These are phyloP conservation scores for Reutealis trisperma DNA, from an alignment of 345 rosid species.

Conservation along the genomic window DNA sequence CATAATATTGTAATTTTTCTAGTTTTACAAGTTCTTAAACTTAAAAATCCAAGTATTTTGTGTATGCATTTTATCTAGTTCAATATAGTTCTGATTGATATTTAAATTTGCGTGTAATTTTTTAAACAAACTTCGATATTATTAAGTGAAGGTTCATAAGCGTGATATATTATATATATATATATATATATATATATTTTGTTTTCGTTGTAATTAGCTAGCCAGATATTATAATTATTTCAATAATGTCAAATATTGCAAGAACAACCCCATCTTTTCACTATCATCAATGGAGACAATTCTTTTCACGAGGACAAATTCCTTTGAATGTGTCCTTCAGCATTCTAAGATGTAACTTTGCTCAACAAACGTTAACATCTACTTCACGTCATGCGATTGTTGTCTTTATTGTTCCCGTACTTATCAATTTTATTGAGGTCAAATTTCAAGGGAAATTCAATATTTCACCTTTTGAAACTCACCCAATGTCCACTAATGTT, in stretches of 20 bases:
- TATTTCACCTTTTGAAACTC: conserved; percentile 7
- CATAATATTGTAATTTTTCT: no score
- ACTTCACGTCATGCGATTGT: conserved; percentile 1
- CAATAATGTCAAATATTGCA: background rate
- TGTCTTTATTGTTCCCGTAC: background rate
- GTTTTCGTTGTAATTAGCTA: no score
- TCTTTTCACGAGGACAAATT: background rate
- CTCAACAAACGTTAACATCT: background rate
- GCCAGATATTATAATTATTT: background rate
- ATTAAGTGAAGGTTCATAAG: no score
- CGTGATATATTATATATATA: no score
- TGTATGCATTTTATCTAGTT: no score
- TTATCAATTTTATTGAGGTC: background rate
- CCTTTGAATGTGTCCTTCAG: background rate
- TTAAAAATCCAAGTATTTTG: no score
- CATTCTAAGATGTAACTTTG: background rate
- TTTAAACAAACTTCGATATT: no score
- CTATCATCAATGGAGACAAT: background rate
- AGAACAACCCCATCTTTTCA: background rate
- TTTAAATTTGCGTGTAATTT: no score
- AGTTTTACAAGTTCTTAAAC: no score
- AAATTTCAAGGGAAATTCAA: conserved; percentile 3
- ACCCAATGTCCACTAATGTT: conserved; percentile 2
- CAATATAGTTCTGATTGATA: no score
- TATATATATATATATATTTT: no score